A percentile compares a stretch with the other conserved stretches of the same genome.
phyloP scores from a whole-genome alignment of 352 stramenopile species.

The Phytophthora vignae region DNA sequence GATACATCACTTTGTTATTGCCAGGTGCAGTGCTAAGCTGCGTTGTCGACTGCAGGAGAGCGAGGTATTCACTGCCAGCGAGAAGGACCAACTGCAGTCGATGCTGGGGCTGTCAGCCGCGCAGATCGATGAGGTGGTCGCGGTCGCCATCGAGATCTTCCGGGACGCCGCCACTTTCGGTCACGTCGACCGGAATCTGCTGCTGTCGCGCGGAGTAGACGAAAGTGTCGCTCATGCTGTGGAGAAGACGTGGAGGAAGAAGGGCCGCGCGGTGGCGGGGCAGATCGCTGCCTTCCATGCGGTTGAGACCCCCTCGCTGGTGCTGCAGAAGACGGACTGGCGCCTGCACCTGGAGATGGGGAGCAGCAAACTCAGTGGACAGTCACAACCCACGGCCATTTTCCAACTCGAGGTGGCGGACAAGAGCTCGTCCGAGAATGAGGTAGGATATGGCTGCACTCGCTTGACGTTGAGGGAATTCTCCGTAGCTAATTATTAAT shows the following conservation, averaged over 20 bases:
- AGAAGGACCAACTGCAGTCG: conserved; percentile 54
- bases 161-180: conserved; percentile 55
- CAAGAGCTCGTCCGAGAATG: conserved; percentile 8
- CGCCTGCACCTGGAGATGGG: conserved; percentile 66
- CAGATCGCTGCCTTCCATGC: conserved; percentile 17
- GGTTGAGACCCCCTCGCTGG: conserved; percentile 24
- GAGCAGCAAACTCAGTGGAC: conserved; percentile 44
- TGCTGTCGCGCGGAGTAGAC: conserved; percentile 35
- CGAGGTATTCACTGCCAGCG: conserved; percentile 52
- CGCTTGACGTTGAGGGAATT: not conserved
- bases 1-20: not conserved
- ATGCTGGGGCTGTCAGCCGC: conserved; percentile 51
- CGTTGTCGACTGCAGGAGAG: conserved; percentile 9
- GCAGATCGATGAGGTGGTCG: conserved; percentile 54
- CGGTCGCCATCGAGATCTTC: conserved; percentile 43
- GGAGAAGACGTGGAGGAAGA: conserved; percentile 74
- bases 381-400: conserved; percentile 54
- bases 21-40: not conserved
- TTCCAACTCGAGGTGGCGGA: conserved; percentile 60
- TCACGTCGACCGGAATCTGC: conserved; percentile 37
- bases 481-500: not conserved
- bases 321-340: conserved; percentile 56
- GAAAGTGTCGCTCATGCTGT: conserved; percentile 39
- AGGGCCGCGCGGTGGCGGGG: conserved; percentile 29
- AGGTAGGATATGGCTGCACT: conserved; percentile 20